Evolutionary conservation across 495 filamentous ascomycete genomes (phyloP), one percentile per base, ranked within the genome.

Genomic region (Talaromyces adpressus): DNA sequence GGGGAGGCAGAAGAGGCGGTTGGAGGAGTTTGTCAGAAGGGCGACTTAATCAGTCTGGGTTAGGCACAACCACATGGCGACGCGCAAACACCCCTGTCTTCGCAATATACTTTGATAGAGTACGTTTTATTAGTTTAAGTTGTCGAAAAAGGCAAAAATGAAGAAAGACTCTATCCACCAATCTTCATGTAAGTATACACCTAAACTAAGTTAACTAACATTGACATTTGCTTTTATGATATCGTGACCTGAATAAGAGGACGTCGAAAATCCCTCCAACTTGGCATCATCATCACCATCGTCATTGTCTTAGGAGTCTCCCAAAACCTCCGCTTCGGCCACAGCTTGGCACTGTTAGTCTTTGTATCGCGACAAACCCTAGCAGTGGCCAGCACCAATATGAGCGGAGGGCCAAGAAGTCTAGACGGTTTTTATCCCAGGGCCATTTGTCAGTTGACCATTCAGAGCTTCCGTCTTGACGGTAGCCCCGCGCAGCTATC

Each of bases 1-100:
- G 22, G 81, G 81, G 6, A 68, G 57, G 30, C 81, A 84, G 72
- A 69, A 63, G 57, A 75, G 54, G 62, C 70, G 64, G 53, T 66
- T 85, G 57, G 66, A 72, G 66, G 69, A 72, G 25, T 62, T 73
- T 57, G 64, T 56, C 14, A 54, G 39, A 18, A 49, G 6, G 51
- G 49, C 49, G 7, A 23, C 49, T 53, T 22, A 23, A 52, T 12
- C 7, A 27, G 27, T 4, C 27, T 27, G 3, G 27, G 27, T 27
- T 27, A 27, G 27, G 27, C 27, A 27, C 27, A 27, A 27, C 27
- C 27, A 27, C 27, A 27, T 27, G 27, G 27, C 27, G 27, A 27
- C 27, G 27, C 27, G 27, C 27, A 27, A 27, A 27, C 27, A 27
- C 27, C 27, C 27, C 0, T 27, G 29, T 30, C 29, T 30, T 30